These are phyloP conservation scores for Castanopsis chinensis DNA, from an alignment of 306 rosid species.

Conservation along the genomic window DNA sequence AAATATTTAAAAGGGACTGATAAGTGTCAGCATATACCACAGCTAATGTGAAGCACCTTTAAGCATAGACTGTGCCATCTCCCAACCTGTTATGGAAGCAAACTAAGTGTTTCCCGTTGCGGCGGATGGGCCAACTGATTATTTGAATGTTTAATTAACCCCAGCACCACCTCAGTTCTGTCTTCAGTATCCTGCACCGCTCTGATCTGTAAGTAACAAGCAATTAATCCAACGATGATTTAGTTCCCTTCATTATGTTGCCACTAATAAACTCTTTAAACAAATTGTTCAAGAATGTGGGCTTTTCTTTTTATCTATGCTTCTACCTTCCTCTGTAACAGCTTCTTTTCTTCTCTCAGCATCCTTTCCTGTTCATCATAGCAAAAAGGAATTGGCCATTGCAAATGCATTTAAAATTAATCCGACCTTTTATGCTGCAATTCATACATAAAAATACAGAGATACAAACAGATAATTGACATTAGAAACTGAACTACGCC, in stretches of 20 bases:
- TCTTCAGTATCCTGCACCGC: neutral
- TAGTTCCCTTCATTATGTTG: neutral
- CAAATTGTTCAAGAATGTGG: neutral
- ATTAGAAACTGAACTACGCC: neutral
- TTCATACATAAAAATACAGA: neutral
- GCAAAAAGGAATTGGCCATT: neutral
- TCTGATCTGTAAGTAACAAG: constrained; percentile 20
- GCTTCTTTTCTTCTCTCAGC: constrained; percentile 15
- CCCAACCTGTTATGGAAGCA: neutral
- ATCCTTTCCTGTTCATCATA: constrained; percentile 3
- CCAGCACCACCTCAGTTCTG: neutral
- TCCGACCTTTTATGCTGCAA: neutral
- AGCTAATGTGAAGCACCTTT: neutral
- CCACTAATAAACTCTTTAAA: neutral
- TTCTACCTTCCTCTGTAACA: constrained; percentile 17
- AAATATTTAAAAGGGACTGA: neutral
- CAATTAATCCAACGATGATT: neutral
- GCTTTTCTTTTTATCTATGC: neutral
- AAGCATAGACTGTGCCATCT: neutral
- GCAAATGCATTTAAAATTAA: neutral
- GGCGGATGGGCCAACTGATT: neutral
- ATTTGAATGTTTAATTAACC: neutral
- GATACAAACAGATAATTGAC: neutral
- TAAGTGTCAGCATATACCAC: neutral
- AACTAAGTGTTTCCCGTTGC: neutral